phyloP scores from a whole-genome alignment of 1,139 yeast genomes.

The Nakaseomyces glabratus region DNA sequence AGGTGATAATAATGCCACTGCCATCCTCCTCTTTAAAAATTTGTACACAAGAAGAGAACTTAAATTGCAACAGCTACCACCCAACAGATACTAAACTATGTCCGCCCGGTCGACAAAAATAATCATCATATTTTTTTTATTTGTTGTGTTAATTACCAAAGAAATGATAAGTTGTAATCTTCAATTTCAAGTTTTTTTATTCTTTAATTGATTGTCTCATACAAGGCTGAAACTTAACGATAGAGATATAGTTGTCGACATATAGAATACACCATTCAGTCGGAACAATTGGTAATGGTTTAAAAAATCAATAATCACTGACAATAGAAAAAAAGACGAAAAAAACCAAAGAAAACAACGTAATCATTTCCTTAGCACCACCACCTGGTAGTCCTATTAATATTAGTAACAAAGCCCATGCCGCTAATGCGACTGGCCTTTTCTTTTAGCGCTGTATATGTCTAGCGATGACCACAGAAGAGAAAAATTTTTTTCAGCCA shows the following conservation, averaged over 20 bases:
- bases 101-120: constrained; percentile 35
- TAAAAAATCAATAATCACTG: constrained; percentile 24
- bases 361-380: constrained; percentile 8
- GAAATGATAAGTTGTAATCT: constrained; percentile 4
- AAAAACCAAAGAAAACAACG: constrained; percentile 2
- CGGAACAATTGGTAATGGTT: constrained; percentile 33
- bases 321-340: constrained; percentile 4
- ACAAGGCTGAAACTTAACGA: constrained; percentile 37
- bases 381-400: constrained; percentile 15
- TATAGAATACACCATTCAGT: constrained; percentile 32
- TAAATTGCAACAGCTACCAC: constrained; percentile 7
- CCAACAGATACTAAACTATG: constrained; percentile 29
- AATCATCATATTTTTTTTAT: constrained; percentile 27
- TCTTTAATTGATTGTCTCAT: constrained; percentile 20
- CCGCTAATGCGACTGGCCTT: too few relatives aligned
- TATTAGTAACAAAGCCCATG: too few relatives aligned
- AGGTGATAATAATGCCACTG: constrained; percentile 15
- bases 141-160: neutral
- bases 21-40: constrained; percentile 27
- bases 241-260: constrained; percentile 30
- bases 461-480: too few relatives aligned
- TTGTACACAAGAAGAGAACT: constrained; percentile 29
- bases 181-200: neutral
- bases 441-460: too few relatives aligned
- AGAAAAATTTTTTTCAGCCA: too few relatives aligned